Evolutionary conservation across 225 moss, liverwort and hornwort species (phyloP), one percentile per base, ranked within the genome.

Genomic region (Polytrichum commune): DNA sequence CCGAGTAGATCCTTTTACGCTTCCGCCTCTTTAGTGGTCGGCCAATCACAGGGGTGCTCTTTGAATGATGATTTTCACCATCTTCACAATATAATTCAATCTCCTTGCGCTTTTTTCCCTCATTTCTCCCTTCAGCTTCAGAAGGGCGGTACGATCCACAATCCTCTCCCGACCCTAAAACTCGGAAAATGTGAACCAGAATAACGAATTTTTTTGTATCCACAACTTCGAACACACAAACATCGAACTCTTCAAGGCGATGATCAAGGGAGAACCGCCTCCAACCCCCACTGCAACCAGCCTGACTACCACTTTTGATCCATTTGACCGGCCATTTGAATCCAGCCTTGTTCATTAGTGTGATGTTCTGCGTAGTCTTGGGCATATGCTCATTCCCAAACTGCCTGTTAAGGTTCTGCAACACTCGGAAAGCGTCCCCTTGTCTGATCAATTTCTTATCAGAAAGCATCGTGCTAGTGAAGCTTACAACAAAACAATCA

Each of bases 231-330:
- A 88, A 65, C 5, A 88, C 68, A 67, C 81, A 82, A 23, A 84
- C 87, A 63, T 88, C 87, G 35, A 18, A 77, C 27, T 81, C 84
- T 73, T 88, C 87, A 22, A 88, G 79, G 54, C 84, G 87, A 69
- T 88, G 84, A 68, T 88, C 87, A 19, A 88, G 77, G 46, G 84
- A 20, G 28, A 88, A 88, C 18, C 84, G 79, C 68, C 87, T 88
- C 87, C 87, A 88, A 28, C 87, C 87, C 25, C 54, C 87, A 66
- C 87, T 88, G 67, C 84, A 79, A 58, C 87, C 87, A 4, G 55
- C 5, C 0, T 23, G 25, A 13, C 60, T 73, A 46, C 84, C 62
- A 46, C 53, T 88, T 19, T 62, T 23, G 58, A 88, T 57, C 87
- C 87, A 88, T 75, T 79, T 88, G 19, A 88, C 87, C 25, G 77